Evolutionary conservation across 768 basidiomycete species (phyloP).

Genomic region (Neoboletus brunneissimus): DNA sequence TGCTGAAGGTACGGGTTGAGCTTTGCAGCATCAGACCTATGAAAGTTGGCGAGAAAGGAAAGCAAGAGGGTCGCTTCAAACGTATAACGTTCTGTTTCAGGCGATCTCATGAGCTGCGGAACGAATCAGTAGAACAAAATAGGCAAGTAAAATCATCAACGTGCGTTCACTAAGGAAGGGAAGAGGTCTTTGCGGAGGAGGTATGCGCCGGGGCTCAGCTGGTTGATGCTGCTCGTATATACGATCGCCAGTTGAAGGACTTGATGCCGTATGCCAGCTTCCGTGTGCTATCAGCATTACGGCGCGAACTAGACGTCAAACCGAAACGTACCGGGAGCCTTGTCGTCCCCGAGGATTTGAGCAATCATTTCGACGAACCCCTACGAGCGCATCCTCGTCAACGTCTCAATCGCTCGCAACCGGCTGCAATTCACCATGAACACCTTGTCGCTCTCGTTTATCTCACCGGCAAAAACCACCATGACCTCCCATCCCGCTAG

Average conservation of each 20-base stretch:
- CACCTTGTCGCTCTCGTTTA: constrained; percentile 52
- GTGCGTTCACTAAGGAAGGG: constrained; percentile 48
- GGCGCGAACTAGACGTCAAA: not conserved
- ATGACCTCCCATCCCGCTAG: constrained; percentile 70
- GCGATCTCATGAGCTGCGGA: constrained; percentile 52
- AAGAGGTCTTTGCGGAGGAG: constrained; percentile 63
- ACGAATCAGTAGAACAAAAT: not conserved
- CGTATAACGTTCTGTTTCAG: constrained; percentile 52
- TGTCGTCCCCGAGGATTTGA: constrained; percentile 43
- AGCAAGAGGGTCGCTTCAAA: constrained; percentile 61
- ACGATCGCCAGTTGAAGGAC: constrained; percentile 55
- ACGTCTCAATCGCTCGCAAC: not conserved
- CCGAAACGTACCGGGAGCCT: constrained; percentile 34
- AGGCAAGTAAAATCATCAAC: constrained; percentile 16
- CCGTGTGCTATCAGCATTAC: not conserved
- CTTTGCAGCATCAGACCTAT: constrained; percentile 67
- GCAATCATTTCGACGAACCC: constrained; percentile 48
- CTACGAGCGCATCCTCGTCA: constrained; percentile 33
- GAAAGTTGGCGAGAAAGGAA: constrained; percentile 66
- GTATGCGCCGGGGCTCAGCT: constrained; percentile 71
- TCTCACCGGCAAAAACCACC: constrained; percentile 63
- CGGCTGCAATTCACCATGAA: constrained; percentile 44
- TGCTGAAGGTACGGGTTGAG: constrained; percentile 63
- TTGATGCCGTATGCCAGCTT: constrained; percentile 51
- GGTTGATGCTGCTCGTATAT: constrained; percentile 56